phyloP scores from a whole-genome alignment of 1,284 basidiomycete species.

The Microbotryum silenes-acaulis region DNA sequence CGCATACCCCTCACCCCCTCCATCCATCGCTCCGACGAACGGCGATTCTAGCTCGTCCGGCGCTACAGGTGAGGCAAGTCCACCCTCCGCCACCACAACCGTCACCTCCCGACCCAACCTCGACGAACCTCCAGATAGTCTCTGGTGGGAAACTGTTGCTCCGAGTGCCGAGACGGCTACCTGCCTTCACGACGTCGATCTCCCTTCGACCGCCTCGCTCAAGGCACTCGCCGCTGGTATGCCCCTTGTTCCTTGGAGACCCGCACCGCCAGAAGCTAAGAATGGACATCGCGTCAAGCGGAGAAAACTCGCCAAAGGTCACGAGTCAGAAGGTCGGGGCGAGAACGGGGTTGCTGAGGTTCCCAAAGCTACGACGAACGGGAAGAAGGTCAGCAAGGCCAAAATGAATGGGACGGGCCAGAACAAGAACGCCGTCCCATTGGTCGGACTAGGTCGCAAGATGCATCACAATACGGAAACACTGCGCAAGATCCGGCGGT shows the following conservation, averaged over 20 bases:
- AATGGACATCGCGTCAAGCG: not conserved
- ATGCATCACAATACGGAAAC: conserved; percentile 27
- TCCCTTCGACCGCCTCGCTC: not conserved
- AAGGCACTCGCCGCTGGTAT: conserved; percentile 17
- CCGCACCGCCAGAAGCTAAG: too few species aligned
- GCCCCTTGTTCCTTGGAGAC: conserved; percentile 13
- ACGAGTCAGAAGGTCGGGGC: too few species aligned
- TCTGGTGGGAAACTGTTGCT: conserved; percentile 31
- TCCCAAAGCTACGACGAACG: not conserved
- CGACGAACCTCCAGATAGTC: conserved; percentile 20
- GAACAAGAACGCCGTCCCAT: not conserved
- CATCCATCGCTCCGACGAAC: not conserved
- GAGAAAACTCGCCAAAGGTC: not conserved
- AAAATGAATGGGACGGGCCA: not conserved
- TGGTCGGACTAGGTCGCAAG: conserved; percentile 9
- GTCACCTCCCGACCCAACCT: not conserved
- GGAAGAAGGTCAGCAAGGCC: not conserved
- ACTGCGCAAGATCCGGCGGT: conserved; percentile 14
- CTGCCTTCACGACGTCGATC: not conserved
- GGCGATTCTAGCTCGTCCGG: not conserved
- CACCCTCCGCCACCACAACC: not conserved
- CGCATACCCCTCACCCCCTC: conserved; percentile 2
- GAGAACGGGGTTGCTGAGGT: too few species aligned
- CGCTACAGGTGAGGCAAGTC: not conserved
- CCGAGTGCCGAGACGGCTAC: not conserved